Evolutionary conservation across 2,329 filamentous ascomycete genomes (phyloP), one percentile per base, ranked within the genome.

Genomic region (Scolecobasidium constrictum): DNA sequence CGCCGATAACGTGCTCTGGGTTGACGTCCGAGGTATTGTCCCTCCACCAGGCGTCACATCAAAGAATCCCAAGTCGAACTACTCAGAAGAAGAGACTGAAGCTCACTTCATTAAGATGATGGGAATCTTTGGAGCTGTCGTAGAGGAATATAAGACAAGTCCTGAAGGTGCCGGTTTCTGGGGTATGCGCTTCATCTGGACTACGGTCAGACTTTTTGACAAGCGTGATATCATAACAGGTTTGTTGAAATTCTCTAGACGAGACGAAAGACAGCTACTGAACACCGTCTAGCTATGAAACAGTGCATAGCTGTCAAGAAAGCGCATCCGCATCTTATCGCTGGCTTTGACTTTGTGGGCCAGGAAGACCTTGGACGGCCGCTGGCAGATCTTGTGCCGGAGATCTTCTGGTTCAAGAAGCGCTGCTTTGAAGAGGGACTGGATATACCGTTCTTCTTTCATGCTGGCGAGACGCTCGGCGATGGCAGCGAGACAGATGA

Each of bases 401-500:
- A 94, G 54, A 67, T 96, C 0, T 90, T 95, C 61, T 95, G 86
- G 86, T 95, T 96, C 71, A 80, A 81, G 49, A 88, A 90, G 60
- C 77, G 82, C 52, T 95, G 87, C 58, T 75, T 77, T 1, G 72
- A 84, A 55, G 81, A 86, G 54, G 77, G 75, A 2, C 75, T 95
- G 28, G 77, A 86, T 39, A 78, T 98, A 7, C 90, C 90, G 1
- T 94, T 95, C 67, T 94, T 94, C 68, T 93, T 96, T 67, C 88
- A 95, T 59, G 88, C 90, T 0, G 90, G 88, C 49, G 88, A 95
- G 63, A 86, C 79, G 23, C 75, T 94, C 1, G 86, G 86, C 13
- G 78, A 84, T 47, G 87, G 86, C 20, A 80, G 78, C 51, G 71
- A 69, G 16, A 81, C 83, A 0, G 88, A 95, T 54, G 68, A 77